Evolutionary conservation across 176 grass and related monocot genomes (phyloP).

Genomic region (Zizania latifolia): DNA sequence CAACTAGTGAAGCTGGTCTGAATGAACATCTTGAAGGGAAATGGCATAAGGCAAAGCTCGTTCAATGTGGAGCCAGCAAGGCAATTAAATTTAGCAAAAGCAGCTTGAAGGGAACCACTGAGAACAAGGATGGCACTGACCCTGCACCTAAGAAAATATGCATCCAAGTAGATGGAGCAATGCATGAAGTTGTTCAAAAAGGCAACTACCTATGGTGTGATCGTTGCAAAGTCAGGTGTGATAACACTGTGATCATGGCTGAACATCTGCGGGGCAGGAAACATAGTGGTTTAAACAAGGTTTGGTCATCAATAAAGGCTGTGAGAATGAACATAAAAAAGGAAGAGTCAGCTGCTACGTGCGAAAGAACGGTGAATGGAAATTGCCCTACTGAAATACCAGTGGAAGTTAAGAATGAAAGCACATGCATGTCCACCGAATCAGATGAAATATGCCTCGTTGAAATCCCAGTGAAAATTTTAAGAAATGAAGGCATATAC

Average conservation of each 20-base stretch:
- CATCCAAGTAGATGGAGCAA: conserved; percentile 37
- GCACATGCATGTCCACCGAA: not conserved
- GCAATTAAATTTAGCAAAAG: not conserved
- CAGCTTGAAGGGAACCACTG: not conserved
- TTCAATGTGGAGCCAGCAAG: not conserved
- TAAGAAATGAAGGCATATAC: not conserved
- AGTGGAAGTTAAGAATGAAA: not conserved
- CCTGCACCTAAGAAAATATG: conserved; percentile 25
- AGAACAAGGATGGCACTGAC: not conserved
- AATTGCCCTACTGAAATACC: not conserved
- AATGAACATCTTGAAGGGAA: conserved; percentile 34
- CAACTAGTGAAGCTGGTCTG: conserved; percentile 29
- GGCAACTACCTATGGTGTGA: conserved; percentile 33
- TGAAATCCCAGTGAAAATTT: not conserved
- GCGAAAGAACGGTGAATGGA: not conserved
- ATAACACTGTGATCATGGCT: conserved; percentile 19
- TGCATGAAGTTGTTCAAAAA: conserved; percentile 36
- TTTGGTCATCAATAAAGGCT: conserved; percentile 27
- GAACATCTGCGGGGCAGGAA: conserved; percentile 44
- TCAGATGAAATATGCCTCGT: not conserved
- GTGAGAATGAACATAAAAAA: conserved; percentile 1
- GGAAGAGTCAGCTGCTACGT: not conserved
- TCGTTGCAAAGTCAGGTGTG: conserved; percentile 34
- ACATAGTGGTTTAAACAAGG: conserved; percentile 31
- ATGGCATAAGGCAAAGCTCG: conserved; percentile 34